Percentiles rank a stretch among this genome's conserved stretches.
These are phyloP conservation scores for Juncus effusus DNA, from an alignment of 176 grass and related monocot species.

Conservation along the genomic window DNA sequence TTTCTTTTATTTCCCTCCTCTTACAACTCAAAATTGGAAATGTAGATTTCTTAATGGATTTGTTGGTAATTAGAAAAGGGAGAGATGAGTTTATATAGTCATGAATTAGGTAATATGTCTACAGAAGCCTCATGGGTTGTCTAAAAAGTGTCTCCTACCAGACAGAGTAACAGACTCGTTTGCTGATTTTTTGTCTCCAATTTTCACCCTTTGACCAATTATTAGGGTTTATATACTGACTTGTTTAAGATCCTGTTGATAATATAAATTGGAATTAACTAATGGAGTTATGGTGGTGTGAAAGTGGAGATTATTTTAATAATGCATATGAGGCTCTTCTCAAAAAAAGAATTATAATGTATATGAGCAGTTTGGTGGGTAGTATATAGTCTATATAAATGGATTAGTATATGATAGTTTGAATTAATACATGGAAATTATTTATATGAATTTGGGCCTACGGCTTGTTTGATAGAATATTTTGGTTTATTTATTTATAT, in stretches of 20 bases:
- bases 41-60: not conserved
- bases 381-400: too few species aligned
- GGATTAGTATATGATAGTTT: too few species aligned
- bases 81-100: slow-evolving; percentile 1
- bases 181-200: slow-evolving; percentile 17
- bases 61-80: slow-evolving; percentile 1
- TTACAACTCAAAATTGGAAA: not conserved
- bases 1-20: not conserved
- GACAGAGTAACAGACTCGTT: slow-evolving; percentile 14
- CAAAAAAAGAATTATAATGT: too few species aligned
- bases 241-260: not conserved
- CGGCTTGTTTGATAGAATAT: too few species aligned
- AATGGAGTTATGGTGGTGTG: too few species aligned
- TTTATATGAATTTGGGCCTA: too few species aligned
- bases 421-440: too few species aligned
- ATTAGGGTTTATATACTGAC: not conserved
- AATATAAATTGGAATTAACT: too few species aligned
- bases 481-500: too few species aligned
- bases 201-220: slow-evolving; percentile 25
- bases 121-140: slow-evolving; percentile 13
- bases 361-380: too few species aligned
- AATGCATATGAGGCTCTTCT: too few species aligned
- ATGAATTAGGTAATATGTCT: slow-evolving; percentile 21
- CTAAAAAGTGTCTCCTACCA: slow-evolving; percentile 17
- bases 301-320: too few species aligned